phyloP scores from a whole-genome alignment of 768 basidiomycete genomes.

The Kwoniella dejecticola region DNA sequence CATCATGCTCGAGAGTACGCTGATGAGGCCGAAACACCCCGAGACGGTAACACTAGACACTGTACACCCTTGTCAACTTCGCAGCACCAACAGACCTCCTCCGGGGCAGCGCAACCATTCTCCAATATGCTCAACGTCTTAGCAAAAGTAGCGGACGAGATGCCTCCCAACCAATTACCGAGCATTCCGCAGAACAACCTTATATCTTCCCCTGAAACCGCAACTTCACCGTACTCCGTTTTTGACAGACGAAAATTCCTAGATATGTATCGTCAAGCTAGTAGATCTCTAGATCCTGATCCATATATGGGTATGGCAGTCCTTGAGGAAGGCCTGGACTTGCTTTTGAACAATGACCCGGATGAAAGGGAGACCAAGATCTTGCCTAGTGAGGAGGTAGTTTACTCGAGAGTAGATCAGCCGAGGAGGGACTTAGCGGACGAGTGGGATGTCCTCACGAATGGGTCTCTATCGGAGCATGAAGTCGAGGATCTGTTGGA shows the following conservation, averaged over 20 bases:
- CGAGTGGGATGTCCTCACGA: conserved; percentile 12
- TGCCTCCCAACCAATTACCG: conserved; percentile 12
- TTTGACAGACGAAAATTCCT: conserved; percentile 16
- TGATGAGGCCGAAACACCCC: background rate
- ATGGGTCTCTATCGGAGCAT: background rate
- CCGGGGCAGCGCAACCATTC: conserved; percentile 1
- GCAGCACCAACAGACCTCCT: background rate
- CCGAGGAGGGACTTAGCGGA: conserved; percentile 12
- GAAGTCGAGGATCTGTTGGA: conserved; percentile 16
- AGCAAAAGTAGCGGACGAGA: conserved; percentile 18
- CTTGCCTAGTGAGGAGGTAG: conserved; percentile 12
- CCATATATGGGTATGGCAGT: conserved; percentile 20
- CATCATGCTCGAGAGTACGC: background rate
- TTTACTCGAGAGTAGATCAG: conserved; percentile 17
- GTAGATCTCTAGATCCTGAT: conserved; percentile 17
- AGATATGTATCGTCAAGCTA: conserved; percentile 13
- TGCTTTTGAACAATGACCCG: background rate
- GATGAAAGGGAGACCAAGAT: conserved; percentile 2
- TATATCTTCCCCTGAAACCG: background rate
- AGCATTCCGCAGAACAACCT: background rate
- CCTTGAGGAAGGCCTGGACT: conserved; percentile 13
- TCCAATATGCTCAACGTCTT: conserved; percentile 19
- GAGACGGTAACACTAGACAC: background rate
- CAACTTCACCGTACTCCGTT: background rate
- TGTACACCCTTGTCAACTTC: background rate